Percentiles rank a stretch among this genome's conserved stretches.
phyloP scores from a whole-genome alignment of 139 green algal genomes.

The Volvox reticuliferus region DNA sequence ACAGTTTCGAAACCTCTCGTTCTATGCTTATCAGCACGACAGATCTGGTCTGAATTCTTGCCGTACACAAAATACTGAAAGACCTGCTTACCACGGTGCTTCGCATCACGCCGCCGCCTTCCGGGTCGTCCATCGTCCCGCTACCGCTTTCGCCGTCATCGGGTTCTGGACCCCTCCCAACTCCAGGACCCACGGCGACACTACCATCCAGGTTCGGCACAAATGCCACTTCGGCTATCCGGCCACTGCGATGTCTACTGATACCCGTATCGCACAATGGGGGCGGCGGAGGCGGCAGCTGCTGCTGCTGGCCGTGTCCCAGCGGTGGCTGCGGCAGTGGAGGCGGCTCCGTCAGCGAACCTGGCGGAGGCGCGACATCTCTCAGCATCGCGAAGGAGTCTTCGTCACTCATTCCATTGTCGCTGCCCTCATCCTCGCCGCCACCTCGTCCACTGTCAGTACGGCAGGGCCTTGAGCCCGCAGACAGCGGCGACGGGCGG shows the following conservation, averaged over 20 bases:
- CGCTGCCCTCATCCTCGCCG: neutral
- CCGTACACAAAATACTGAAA: too few relatives aligned
- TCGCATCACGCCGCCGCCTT: neutral
- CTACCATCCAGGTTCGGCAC: neutral
- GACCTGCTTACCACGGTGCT: neutral
- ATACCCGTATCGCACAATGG: neutral
- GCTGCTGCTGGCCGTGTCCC: neutral
- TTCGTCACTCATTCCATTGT: neutral
- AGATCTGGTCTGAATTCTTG: too few relatives aligned
- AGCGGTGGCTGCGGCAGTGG: neutral
- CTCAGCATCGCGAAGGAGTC: neutral
- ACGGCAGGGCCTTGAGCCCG: neutral
- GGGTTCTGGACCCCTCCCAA: too few relatives aligned
- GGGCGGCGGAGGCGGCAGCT: neutral
- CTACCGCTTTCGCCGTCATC: neutral
- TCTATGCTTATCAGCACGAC: too few relatives aligned
- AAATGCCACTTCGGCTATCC: slow-evolving; percentile 5
- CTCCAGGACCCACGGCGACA: neutral
- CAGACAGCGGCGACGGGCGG: neutral
- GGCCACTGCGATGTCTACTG: neutral
- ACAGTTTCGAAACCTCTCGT: too few relatives aligned
- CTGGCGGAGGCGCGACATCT: neutral
- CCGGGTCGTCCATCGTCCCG: neutral
- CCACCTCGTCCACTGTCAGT: neutral
- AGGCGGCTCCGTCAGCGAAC: neutral